Evolutionary conservation across 768 basidiomycete species (phyloP), one percentile per base, ranked within the genome.

Genomic region (Rubroboletus satanas): DNA sequence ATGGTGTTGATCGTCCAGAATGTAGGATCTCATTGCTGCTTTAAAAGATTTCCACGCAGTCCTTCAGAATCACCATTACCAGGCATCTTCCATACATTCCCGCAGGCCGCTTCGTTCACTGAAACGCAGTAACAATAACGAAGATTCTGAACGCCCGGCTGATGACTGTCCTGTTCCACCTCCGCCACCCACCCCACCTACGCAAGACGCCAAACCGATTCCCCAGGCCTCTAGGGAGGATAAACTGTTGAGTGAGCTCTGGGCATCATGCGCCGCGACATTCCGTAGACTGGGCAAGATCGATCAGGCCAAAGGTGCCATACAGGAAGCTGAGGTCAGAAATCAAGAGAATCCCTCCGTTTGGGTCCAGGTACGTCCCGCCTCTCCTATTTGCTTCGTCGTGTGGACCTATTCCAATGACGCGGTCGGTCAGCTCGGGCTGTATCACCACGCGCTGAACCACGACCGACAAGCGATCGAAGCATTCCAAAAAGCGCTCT

Each of bases 261-360:
- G 97, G 97, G 73, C 97, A 6, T 91, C 93, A 81, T 90, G 88
- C 7, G 92, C 96, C 1, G 93, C 97, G 15, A 97, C 92, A 0
- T 98, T 98, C 75, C 78, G 97, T 44, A 75, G 97, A 55, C 74
- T 89, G 51, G 91, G 91, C 11, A 93, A 93, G 73, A 80, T 91
- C 51, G 95, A 97, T 55, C 92, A 98, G 63, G 86, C 90, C 0
- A 83, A 84, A 48, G 95, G 85, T 11, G 87, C 96, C 2, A 93
- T 98, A 43, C 92, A 93, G 66, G 96, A 99, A 71, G 97, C 96
- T 0, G 96, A 99, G 68, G 84, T 88, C 4, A 79, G 83, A 59
- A 92, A 96, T 66, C 87, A 91, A 59, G 80, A 82, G 26, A 94
- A 96, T 68, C 83, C 91, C 4, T 85, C 83, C 28, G 93, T 98